Evolutionary conservation across 805 yeast species (phyloP).

Genomic region (Jamesozyma hellenica): DNA sequence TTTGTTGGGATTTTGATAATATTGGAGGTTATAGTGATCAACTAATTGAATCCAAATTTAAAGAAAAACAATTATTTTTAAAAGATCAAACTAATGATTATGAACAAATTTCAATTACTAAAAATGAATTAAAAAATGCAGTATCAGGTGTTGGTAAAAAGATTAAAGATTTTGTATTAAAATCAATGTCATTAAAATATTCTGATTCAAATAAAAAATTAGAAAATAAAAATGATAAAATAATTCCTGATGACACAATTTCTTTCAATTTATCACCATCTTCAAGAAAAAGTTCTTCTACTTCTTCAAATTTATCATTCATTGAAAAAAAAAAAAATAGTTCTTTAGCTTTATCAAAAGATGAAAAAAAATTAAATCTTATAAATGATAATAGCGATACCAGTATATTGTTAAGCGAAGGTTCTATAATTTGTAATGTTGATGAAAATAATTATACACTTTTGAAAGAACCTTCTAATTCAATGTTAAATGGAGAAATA

Average conservation of each 20-base stretch:
- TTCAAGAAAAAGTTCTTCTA: not conserved
- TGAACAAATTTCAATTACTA: slow-evolving; percentile 47
- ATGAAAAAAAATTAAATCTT: not conserved
- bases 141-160: slow-evolving; percentile 72
- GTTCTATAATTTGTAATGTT: slow-evolving; percentile 13
- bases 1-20: slow-evolving; percentile 34
- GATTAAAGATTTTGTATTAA: slow-evolving; percentile 33
- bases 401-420: slow-evolving; percentile 18
- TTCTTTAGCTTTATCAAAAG: no score
- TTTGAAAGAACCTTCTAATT: not conserved
- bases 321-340: no score
- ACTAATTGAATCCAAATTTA: slow-evolving; percentile 13
- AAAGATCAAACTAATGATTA: slow-evolving; percentile 20
- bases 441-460: slow-evolving; percentile 1
- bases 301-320: no score
- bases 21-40: slow-evolving; percentile 8
- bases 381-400: slow-evolving; percentile 7
- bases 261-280: not conserved
- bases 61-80: slow-evolving; percentile 17
- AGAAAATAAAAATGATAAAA: not conserved
- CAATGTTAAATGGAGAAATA: not conserved
- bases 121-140: slow-evolving; percentile 64
- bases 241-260: not conserved
- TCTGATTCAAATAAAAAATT: not conserved
- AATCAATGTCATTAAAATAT: slow-evolving; percentile 6